These are phyloP conservation scores for Amphichorda felina DNA, from an alignment of 2,329 filamentous ascomycete species.

Conservation along the genomic window DNA sequence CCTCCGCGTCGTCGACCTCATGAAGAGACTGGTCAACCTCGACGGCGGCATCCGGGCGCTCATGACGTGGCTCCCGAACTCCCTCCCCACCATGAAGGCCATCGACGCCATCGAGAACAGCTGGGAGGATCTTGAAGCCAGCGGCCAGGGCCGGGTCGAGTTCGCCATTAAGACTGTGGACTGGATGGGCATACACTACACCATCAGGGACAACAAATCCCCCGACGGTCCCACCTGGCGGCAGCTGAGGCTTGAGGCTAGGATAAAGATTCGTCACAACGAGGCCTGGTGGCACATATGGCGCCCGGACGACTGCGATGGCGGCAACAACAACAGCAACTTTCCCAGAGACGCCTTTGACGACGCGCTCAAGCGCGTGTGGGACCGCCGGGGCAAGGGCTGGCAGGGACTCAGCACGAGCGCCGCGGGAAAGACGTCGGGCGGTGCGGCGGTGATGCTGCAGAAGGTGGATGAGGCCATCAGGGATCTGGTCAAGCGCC, in stretches of 20 bases:
- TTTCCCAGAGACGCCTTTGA: slow-evolving; percentile 4
- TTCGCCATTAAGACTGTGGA: slow-evolving; percentile 43
- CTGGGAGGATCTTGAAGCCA: slow-evolving; percentile 31
- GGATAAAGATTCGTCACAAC: slow-evolving; percentile 33
- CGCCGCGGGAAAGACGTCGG: slow-evolving; percentile 28
- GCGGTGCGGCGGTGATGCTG: slow-evolving; percentile 33
- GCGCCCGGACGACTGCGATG: slow-evolving; percentile 10
- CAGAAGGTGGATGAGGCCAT: slow-evolving; percentile 34
- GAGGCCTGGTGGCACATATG: slow-evolving; percentile 39
- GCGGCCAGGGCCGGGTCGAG: slow-evolving; percentile 33
- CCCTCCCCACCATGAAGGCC: slow-evolving; percentile 52
- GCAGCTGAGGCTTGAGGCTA: slow-evolving; percentile 39
- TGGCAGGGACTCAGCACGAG: slow-evolving; percentile 36
- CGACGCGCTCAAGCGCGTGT: slow-evolving; percentile 4
- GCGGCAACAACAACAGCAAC: background rate
- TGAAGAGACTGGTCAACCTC: slow-evolving; percentile 47
- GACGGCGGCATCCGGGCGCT: slow-evolving; percentile 37
- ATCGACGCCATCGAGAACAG: slow-evolving; percentile 47
- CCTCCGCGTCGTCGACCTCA: slow-evolving; percentile 45
- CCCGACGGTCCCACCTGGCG: slow-evolving; percentile 12
- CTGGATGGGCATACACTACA: slow-evolving; percentile 45
- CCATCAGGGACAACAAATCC: slow-evolving; percentile 16
- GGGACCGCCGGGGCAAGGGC: slow-evolving; percentile 22
- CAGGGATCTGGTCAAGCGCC: slow-evolving; percentile 13
- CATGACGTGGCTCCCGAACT: slow-evolving; percentile 42